Conservation (phyloP, 176 grass and related monocot species). For the Aegilops umbellulata region DNA sequence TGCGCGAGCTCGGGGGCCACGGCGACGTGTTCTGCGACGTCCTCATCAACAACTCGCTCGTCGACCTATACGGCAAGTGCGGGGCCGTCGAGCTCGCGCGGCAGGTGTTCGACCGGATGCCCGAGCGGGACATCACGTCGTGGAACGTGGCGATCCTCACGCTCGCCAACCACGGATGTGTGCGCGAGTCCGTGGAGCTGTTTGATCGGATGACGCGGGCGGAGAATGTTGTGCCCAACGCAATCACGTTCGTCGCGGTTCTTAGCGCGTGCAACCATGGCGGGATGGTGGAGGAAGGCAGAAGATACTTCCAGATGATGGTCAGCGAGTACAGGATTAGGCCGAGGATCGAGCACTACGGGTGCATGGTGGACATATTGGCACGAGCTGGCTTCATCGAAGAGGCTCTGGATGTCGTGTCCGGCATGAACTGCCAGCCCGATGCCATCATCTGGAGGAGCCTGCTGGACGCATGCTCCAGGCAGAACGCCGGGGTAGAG, state of each 20-base stretch:
- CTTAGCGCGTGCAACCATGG: constrained; percentile 82
- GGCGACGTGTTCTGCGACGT: constrained; percentile 48
- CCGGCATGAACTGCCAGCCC: constrained; percentile 54
- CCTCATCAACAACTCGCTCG: constrained; percentile 84
- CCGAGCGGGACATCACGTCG: constrained; percentile 49
- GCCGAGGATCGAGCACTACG: constrained; percentile 79
- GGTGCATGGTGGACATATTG: constrained; percentile 86
- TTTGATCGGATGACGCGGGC: constrained; percentile 42
- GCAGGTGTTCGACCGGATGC: constrained; percentile 84
- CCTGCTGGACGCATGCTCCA: constrained; percentile 67
- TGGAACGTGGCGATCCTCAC: constrained; percentile 89
- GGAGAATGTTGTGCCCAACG: constrained; percentile 45
- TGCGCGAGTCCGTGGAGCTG: constrained; percentile 45
- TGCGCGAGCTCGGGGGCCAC: constrained; percentile 43
- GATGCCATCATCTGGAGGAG: constrained; percentile 92
- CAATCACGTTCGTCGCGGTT: constrained; percentile 68
- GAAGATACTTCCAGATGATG: constrained; percentile 64
- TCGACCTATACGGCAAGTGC: constrained; percentile 77
- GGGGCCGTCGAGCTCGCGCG: constrained; percentile 51
- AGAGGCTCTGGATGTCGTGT: constrained; percentile 66
- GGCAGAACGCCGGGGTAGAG: constrained; percentile 50
- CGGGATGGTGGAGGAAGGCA: constrained; percentile 56
- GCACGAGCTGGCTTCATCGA: constrained; percentile 71
- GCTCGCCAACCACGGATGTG: constrained; percentile 65
- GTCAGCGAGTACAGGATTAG: constrained; percentile 36